Base-by-base conservation (phyloP, 441 rosid genomes). In the Raphanus hybrid region DNA sequence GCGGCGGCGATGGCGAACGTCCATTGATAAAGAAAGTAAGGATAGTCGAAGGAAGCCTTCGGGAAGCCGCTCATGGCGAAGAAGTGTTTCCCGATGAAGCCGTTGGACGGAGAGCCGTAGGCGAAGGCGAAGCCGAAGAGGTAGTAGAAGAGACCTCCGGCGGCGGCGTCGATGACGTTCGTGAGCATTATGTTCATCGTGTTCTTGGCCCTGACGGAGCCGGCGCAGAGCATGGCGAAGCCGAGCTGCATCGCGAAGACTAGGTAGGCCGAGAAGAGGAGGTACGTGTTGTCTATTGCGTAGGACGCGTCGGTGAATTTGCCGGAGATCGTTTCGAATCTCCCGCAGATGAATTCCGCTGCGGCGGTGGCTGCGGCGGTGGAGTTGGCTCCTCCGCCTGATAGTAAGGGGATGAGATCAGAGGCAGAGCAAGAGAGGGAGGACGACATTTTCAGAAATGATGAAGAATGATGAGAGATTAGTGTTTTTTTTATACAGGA, bases 1-100 rank as follows among this genome's bases (percentile, higher is more conserved):
- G 88, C 85, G 23, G 88, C 88, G 12, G 88, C 88, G 65, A 85
- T 85, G 0, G 88, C 85, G 67, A 85, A 85, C n/a, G 86, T 81
- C 88, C 88, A 85, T 61, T 81, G 88, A 62, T 78, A 83, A 10
- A 85, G 83, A 78, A 85, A 85, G 27, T 60, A 76, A 14, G 77
- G 77, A 64, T 80, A 80, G 14, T 80, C 80, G 27, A 62, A 76
- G 0, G 78, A 6, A 6, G 83, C 45, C 3, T 71, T 43, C 8
- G 83, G 83, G 68, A 76, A 67, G n/a, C 29, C 62, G 5, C 11
- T 32, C 77, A 80, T 63, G n/a, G 71, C 83, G 16, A 80, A 76
- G 75, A 76, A 80, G 11, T 72, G 83, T 43, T 11, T 71, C 3
- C 83, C 83, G 57, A 80, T 73, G 77, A 80, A 76, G 5, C 75